Evolutionary conservation across 2,329 filamentous ascomycete species (phyloP).

Genomic region (Fusarium heterosporum): DNA sequence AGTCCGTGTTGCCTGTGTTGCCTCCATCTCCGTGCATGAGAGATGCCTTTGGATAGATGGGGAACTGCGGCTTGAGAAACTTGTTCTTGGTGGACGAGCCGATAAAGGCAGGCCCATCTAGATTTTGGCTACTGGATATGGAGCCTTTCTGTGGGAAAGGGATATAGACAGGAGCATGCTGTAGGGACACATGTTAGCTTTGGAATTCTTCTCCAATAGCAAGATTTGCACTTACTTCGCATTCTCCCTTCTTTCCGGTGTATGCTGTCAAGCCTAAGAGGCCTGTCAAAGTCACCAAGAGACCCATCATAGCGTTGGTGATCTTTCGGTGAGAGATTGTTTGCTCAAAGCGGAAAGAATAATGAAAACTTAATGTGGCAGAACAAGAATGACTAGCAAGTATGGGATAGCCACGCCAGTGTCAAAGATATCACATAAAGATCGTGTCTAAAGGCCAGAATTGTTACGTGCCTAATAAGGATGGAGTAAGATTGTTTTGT

Average conservation of each 20-base stretch:
- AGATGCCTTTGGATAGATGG: neutral
- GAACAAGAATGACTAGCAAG: neutral
- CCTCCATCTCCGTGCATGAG: neutral
- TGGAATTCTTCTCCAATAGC: neutral
- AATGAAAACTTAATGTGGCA: neutral
- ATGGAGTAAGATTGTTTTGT: neutral
- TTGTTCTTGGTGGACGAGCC: neutral
- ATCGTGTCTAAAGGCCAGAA: neutral
- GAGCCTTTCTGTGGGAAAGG: neutral
- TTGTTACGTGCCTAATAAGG: neutral
- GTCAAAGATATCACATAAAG: neutral
- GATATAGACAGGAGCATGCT: neutral
- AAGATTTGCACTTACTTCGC: neutral
- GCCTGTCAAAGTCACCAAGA: neutral
- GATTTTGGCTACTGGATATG: neutral
- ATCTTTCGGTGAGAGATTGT: neutral
- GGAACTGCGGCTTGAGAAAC: neutral
- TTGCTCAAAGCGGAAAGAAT: neutral
- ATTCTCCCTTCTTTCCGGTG: neutral
- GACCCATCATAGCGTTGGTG: neutral
- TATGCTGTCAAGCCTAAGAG: neutral
- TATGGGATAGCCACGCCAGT: neutral
- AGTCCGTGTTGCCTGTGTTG: neutral
- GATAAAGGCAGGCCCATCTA: neutral
- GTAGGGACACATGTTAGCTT: neutral